Percentiles rank a stretch among this genome's conserved stretches.
These are phyloP conservation scores for Xylaria acuta DNA, from an alignment of 495 filamentous ascomycete species.

Conservation along the genomic window DNA sequence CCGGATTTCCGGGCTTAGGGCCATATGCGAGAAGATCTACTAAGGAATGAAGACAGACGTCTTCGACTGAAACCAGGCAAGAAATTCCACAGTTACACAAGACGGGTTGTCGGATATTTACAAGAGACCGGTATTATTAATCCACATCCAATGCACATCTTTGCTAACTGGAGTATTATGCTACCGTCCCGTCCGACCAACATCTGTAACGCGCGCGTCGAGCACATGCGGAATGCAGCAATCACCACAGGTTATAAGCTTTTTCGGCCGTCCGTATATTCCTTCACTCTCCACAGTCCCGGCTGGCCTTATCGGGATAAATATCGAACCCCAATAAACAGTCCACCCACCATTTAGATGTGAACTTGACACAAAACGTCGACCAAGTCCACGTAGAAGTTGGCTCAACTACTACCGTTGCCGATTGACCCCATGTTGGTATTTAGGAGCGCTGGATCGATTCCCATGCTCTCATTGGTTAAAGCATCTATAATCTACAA, in stretches of 20 bases:
- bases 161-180: background rate
- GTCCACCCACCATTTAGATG: no score
- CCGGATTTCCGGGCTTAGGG: conserved; percentile 3
- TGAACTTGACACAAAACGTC: background rate
- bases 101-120: conserved; percentile 16
- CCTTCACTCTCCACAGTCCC: background rate
- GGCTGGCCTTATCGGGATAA: background rate
- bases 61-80: background rate
- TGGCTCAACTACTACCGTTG: background rate
- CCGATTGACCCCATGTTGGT: background rate
- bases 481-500: background rate
- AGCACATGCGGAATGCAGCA: background rate
- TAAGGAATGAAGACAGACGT: background rate
- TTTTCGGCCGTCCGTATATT: background rate
- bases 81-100: background rate
- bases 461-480: background rate
- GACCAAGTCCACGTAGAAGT: background rate
- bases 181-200: background rate
- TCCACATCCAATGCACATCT: conserved; percentile 14
- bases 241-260: background rate
- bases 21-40: background rate
- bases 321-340: background rate
- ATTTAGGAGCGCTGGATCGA: background rate
- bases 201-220: background rate
- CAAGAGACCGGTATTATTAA: conserved; percentile 6